Evolutionary conservation across 805 yeast genomes (phyloP).

Genomic region (Zygoascus bituminiphila): DNA sequence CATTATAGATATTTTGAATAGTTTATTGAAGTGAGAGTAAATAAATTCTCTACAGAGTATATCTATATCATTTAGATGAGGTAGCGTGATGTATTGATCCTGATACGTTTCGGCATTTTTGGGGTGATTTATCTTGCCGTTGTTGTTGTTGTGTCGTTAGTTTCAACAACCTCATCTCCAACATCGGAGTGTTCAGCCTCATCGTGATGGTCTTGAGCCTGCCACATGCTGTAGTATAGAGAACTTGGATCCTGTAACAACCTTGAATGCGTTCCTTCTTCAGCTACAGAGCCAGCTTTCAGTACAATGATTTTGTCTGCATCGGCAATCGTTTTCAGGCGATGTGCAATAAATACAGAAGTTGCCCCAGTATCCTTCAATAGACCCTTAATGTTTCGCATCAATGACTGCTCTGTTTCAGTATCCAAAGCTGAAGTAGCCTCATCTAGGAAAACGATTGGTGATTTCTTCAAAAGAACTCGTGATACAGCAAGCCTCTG

Average conservation of each 20-base stretch:
- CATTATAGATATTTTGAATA: no score
- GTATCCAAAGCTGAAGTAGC: constrained; percentile 95
- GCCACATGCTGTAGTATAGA: constrained; percentile 77
- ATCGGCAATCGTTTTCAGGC: constrained; percentile 89
- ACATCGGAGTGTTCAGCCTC: constrained; percentile 4
- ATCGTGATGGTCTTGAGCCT: constrained; percentile 77
- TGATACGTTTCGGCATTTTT: no score
- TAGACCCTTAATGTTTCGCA: constrained; percentile 62
- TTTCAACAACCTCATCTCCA: neutral
- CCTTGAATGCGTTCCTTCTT: constrained; percentile 75
- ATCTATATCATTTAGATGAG: no score
- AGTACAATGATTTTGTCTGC: constrained; percentile 87
- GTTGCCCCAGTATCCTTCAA: constrained; percentile 57
- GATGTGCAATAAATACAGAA: constrained; percentile 85
- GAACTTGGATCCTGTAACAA: constrained; percentile 49
- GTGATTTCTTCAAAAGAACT: constrained; percentile 74
- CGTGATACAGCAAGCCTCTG: constrained; percentile 93
- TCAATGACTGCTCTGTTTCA: constrained; percentile 81
- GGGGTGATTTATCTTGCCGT: no score
- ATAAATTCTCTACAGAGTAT: no score
- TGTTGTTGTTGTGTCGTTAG: no score
- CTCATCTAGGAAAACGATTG: constrained; percentile 91
- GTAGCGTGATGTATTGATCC: no score
- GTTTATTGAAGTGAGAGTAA: no score
- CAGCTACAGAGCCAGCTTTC: constrained; percentile 67